Evolutionary conservation across 768 basidiomycete species (phyloP), one percentile per base, ranked within the genome.

Genomic region (Lentinula lateritia): DNA sequence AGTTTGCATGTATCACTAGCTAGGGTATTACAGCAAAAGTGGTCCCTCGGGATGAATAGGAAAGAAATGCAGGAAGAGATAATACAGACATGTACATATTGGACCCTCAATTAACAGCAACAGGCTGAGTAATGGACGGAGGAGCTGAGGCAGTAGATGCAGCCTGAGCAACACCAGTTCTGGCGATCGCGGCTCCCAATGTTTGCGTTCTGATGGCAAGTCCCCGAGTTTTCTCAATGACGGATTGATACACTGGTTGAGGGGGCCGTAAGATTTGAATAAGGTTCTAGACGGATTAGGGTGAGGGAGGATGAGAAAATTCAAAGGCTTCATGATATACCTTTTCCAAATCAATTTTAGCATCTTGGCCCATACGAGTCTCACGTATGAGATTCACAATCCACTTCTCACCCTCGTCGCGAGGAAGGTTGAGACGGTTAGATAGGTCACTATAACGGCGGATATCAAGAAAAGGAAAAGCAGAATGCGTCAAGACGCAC

Each of bases 361-460:
- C 96, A 67, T 98, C 96, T 1, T 92, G 89, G 13, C 93, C 93
- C 90, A 96, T 93, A 50, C 94, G 85, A 6, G 95, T 96, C 75
- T 98, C 97, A 38, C 97, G 87, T 68, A 98, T 97, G 63, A 98
- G 89, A 78, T 98, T 98, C 68, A 98, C 97, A 64, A 98, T 96
- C 96, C 96, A 99, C 69, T 96, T 96, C 72, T 99, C 97, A 55
- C 96, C 97, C 70, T 98, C 97, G 65, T 94, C 94, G 45, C 81
- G 85, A n/a, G 91, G 88, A 52, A 98, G 83, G 73, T 98, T 98
- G 13, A 98, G 82, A 8, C 96, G 87, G 68, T 93, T 89, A 8
- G 95, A 97, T 12, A 98, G 84, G 69, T 97, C 93, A 62, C 94
- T 95, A 59, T 52, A 42, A 18, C 43, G 18, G 32, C 8, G 16